Evolutionary conservation across 2,329 filamentous ascomycete genomes (phyloP).

Genomic region (Colletotrichum tofieldiae): DNA sequence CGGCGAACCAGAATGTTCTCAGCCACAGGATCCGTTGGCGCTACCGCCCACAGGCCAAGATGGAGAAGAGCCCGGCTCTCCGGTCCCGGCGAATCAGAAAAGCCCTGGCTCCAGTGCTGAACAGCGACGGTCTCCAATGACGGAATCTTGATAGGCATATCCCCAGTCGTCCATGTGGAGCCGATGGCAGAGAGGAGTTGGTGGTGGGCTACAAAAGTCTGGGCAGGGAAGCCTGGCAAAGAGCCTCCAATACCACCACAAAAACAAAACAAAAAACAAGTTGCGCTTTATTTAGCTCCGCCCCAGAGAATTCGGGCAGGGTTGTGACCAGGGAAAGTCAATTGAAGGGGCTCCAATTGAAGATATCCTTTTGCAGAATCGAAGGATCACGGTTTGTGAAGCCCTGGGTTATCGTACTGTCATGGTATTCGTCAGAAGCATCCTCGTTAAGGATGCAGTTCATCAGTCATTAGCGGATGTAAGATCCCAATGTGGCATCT

Average conservation of each 20-base stretch:
- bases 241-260: neutral
- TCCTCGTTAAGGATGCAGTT: neutral
- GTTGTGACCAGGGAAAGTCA: neutral
- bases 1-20: constrained; percentile 12
- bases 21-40: neutral
- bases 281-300: constrained; percentile 11
- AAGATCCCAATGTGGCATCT: constrained; percentile 14
- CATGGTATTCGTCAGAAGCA: neutral
- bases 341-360: neutral
- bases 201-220: neutral
- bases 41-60: neutral
- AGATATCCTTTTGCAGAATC: neutral
- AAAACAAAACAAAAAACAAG: neutral
- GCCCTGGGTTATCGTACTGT: neutral
- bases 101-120: neutral
- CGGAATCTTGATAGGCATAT: constrained; percentile 14
- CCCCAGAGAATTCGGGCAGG: constrained; percentile 5
- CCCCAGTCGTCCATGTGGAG: constrained; percentile 13
- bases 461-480: constrained; percentile 6
- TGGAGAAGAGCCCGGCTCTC: constrained; percentile 13
- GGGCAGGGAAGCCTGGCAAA: constrained; percentile 21
- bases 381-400: neutral
- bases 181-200: neutral
- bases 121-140: constrained; percentile 3
- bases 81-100: constrained; percentile 4